Evolutionary conservation across 371 early-diverging fungal species (phyloP).

Genomic region (Rhizopus arrhizus): DNA sequence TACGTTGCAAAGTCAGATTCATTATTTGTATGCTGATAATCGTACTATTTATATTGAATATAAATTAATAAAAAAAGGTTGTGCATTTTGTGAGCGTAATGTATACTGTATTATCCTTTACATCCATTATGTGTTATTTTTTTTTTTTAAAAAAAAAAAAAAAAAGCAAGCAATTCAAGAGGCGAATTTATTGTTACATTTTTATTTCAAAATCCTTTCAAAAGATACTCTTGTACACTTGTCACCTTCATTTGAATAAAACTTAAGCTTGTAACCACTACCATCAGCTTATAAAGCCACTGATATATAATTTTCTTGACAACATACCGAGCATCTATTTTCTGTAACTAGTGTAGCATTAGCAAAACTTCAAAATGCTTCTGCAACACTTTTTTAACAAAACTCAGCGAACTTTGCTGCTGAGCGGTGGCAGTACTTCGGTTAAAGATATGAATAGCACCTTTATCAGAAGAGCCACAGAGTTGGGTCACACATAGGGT

Average conservation of each 20-base stretch:
- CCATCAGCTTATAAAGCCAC: constrained; percentile 85
- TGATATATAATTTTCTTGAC: not conserved
- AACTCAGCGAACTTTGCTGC: constrained; percentile 66
- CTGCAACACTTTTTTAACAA: constrained; percentile 88
- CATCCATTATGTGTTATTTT: not conserved
- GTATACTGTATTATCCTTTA: not conserved
- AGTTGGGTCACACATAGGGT: constrained; percentile 75
- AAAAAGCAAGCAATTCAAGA: constrained; percentile 5
- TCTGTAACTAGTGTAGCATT: constrained; percentile 81
- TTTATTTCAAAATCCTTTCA: constrained; percentile 55
- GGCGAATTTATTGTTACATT: not conserved
- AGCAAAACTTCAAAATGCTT: constrained; percentile 96
- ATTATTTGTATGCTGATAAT: constrained; percentile 20
- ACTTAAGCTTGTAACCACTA: constrained; percentile 79
- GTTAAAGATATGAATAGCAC: constrained; percentile 92
- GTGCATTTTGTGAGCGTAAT: not conserved
- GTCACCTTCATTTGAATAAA: constrained; percentile 82
- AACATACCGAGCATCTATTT: constrained; percentile 70
- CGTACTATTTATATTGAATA: constrained; percentile 1
- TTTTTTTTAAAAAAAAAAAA: constrained; percentile 9
- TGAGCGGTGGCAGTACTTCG: constrained; percentile 63
- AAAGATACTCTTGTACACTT: constrained; percentile 70
- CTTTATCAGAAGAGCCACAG: constrained; percentile 91
- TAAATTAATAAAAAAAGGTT: not conserved
- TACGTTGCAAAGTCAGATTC: constrained; percentile 33